These are phyloP conservation scores for Ganoderma multipileum DNA, from an alignment of 1,284 basidiomycete species.

Conservation along the genomic window DNA sequence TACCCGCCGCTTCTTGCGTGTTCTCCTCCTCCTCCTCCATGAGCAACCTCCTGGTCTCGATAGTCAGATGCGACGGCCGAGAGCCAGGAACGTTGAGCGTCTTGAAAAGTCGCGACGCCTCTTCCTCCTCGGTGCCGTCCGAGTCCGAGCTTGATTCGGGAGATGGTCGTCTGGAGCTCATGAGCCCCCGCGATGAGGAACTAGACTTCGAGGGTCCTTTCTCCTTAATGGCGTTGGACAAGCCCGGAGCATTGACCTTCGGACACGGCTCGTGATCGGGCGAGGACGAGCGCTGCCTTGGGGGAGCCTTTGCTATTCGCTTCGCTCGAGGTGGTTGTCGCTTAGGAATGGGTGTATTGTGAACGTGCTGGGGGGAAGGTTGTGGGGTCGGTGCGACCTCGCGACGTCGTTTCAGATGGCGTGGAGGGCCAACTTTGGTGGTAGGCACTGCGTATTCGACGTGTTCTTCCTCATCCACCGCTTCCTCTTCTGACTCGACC, in stretches of 20 bases:
- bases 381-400: neutral
- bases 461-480: neutral
- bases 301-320: neutral
- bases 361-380: neutral
- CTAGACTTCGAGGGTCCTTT: neutral
- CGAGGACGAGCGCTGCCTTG: neutral
- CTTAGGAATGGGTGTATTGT: neutral
- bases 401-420: slow-evolving; percentile 23
- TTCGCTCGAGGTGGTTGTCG: neutral
- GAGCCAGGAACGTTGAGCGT: neutral
- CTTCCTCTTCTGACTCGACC: neutral
- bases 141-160: slow-evolving; percentile 2
- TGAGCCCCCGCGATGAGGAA: neutral
- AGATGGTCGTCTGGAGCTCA: neutral
- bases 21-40: slow-evolving; percentile 32
- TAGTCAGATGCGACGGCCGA: neutral
- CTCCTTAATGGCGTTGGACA: neutral
- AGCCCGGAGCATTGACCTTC: neutral
- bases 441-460: slow-evolving; percentile 6
- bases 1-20: slow-evolving; percentile 26
- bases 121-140: slow-evolving; percentile 2
- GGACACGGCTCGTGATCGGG: neutral
- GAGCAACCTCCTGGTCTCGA: slow-evolving; percentile 14
- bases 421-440: slow-evolving; percentile 31
- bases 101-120: neutral